Base-by-base conservation (phyloP, 352 stramenopile genomes). In the Phytopythium kandeliae region DNA sequence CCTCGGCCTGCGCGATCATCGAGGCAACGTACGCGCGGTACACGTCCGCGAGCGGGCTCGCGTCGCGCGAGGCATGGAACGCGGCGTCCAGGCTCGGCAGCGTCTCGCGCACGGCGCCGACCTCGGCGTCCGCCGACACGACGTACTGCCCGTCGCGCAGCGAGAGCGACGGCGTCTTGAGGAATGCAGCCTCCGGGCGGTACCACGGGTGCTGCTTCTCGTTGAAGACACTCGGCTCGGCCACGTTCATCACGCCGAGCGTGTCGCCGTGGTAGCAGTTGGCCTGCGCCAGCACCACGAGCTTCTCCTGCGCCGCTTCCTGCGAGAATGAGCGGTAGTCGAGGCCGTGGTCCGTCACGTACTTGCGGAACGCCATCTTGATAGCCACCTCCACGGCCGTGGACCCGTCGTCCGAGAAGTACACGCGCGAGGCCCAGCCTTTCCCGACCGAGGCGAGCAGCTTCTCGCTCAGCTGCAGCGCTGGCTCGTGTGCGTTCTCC, bases 231-330 rank as follows among this genome's bases (percentile, higher is more conserved):
- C 84, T 95, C 37, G 85, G 89, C 51, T 96, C 89, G 3, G 85
- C 85, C 26, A 96, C 80, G 54, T 96, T 86, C 88, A 97, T 96
- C 33, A 86, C 79, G 25, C 88, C 89, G 8, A 97, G 67, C 16
- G 89, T 97, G 57, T 97, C 89, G 4, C 89, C 89, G 54, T 97
- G 89, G 66, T 97, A 97, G 62, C 85, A 96, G 54, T 92, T 93
- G 10, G 77, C 71, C 55, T 97, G 89, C 1, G 84, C 88, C 9
- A 95, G 65, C 17, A 87, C 85, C 9, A 92, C 65, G 22, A 90
- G 71, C 42, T 92, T 86, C 19, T 63, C 65, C 16, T 56, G 59
- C 19, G 60, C 50, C n/a, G 63, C 28, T 31, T 31, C 28, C 9
- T 31, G n/a, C n/a, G n/a, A n/a, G n/a, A n/a, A n/a, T n/a, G n/a